Evolutionary conservation across 768 basidiomycete species (phyloP).

Genomic region (Suillus spraguei): DNA sequence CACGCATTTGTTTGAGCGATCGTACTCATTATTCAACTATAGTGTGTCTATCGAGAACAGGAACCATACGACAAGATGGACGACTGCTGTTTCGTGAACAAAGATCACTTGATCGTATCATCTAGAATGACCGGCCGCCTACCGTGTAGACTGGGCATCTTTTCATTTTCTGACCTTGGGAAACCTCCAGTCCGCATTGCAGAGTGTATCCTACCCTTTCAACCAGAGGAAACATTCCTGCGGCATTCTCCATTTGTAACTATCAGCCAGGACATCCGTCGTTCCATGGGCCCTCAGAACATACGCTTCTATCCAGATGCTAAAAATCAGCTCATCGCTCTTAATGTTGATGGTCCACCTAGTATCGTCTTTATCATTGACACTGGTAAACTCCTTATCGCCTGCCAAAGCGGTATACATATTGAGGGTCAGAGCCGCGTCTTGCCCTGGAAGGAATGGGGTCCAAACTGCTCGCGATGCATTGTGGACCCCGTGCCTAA

Average conservation of each 20-base stretch:
- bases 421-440: neutral
- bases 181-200: neutral
- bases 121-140: neutral
- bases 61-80: slow-evolving; percentile 2
- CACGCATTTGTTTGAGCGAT: neutral
- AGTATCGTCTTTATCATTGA: neutral
- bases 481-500: neutral
- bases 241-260: slow-evolving; percentile 4
- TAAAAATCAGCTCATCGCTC: slow-evolving; percentile 3
- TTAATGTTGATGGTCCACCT: slow-evolving; percentile 4
- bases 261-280: neutral
- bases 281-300: neutral
- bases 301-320: neutral
- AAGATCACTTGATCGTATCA: slow-evolving; percentile 1
- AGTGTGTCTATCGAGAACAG: slow-evolving; percentile 3
- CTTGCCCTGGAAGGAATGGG: slow-evolving; percentile 2
- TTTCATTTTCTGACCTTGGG: slow-evolving; percentile 4
- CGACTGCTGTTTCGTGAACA: slow-evolving; percentile 1
- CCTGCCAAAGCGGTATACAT: neutral
- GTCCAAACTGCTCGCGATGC: slow-evolving; percentile 1
- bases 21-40: neutral
- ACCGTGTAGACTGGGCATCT: neutral
- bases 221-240: neutral
- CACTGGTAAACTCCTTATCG: neutral
- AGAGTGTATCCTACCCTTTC: neutral